Conservation (phyloP, 305 asterid species). For the Fraxinus nigra region DNA sequence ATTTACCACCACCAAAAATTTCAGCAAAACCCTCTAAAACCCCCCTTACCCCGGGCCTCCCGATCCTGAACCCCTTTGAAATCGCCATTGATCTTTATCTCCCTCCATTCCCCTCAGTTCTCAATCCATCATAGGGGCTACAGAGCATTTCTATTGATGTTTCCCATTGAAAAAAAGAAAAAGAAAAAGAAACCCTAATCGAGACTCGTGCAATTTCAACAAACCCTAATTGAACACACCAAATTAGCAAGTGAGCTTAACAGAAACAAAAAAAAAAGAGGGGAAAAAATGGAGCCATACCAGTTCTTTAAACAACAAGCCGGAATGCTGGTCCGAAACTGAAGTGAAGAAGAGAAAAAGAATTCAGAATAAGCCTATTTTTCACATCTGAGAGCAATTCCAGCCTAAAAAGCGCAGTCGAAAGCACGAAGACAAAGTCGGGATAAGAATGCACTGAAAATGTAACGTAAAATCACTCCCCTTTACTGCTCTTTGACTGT, state of each 20-base stretch:
- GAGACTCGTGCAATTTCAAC: background rate
- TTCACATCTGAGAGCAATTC: background rate
- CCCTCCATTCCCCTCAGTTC: background rate
- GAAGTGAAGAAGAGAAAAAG: background rate
- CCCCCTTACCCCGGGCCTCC: background rate
- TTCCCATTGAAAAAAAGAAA: background rate
- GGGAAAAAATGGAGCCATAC: background rate
- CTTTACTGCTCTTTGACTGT: background rate
- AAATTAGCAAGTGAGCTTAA: background rate
- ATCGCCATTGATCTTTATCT: background rate
- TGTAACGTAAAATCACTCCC: constrained; percentile 1
- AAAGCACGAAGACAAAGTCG: background rate
- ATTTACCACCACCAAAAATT: background rate
- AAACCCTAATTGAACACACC: background rate
- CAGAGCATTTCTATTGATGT: background rate
- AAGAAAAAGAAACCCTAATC: background rate
- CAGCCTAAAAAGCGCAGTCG: background rate
- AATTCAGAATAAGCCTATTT: background rate
- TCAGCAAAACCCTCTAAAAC: background rate
- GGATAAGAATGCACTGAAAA: background rate
- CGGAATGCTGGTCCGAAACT: background rate
- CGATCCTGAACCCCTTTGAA: background rate
- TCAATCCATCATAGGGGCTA: background rate
- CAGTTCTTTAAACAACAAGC: background rate
- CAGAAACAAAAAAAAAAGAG: background rate